A percentile compares a stretch with the other conserved stretches of the same genome.
phyloP scores from a whole-genome alignment of 768 basidiomycete genomes.

The Tulasnella sp. region DNA sequence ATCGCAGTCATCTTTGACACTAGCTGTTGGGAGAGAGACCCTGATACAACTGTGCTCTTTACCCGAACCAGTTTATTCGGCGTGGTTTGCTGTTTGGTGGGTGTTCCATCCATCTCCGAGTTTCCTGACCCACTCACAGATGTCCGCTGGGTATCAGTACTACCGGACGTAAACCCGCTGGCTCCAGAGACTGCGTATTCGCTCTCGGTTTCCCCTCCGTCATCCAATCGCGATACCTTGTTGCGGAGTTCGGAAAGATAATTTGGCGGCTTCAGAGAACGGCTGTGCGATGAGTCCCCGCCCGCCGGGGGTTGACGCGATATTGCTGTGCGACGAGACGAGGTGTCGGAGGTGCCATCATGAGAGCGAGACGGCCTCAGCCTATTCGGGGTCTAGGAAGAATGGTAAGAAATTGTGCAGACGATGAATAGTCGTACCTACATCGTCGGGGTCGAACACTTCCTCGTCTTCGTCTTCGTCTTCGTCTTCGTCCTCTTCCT shows the following conservation, averaged over 20 bases:
- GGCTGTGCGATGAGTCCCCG: background rate
- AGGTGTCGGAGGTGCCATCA: conserved; percentile 20
- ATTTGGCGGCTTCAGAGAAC: conserved; percentile 8
- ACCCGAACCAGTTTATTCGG: conserved; percentile 16
- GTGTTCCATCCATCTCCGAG: background rate
- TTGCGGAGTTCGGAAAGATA: background rate
- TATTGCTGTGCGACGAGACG: conserved; percentile 11
- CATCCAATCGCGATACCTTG: conserved; percentile 6
- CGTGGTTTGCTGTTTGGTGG: conserved; percentile 9
- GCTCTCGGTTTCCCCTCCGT: conserved; percentile 42
- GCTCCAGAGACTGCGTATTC: conserved; percentile 39
- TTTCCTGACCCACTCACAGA: conserved; percentile 30
- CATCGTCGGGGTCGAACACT: conserved; percentile 64
- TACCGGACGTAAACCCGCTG: conserved; percentile 39
- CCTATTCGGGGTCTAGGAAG: background rate
- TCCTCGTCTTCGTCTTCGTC: conserved; percentile 79
- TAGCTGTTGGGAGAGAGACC: conserved; percentile 52
- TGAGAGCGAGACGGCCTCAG: background rate
- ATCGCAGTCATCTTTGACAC: conserved; percentile 45
- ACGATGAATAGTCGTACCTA: conserved; percentile 16
- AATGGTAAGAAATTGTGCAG: background rate
- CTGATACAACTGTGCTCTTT: conserved; percentile 30
- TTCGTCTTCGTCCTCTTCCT: conserved; percentile 62
- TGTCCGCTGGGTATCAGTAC: conserved; percentile 47
- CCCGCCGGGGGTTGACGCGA: background rate